A percentile compares a stretch with the other conserved stretches of the same genome.
phyloP scores from a whole-genome alignment of 768 basidiomycete genomes.

The Lactarius indigo region DNA sequence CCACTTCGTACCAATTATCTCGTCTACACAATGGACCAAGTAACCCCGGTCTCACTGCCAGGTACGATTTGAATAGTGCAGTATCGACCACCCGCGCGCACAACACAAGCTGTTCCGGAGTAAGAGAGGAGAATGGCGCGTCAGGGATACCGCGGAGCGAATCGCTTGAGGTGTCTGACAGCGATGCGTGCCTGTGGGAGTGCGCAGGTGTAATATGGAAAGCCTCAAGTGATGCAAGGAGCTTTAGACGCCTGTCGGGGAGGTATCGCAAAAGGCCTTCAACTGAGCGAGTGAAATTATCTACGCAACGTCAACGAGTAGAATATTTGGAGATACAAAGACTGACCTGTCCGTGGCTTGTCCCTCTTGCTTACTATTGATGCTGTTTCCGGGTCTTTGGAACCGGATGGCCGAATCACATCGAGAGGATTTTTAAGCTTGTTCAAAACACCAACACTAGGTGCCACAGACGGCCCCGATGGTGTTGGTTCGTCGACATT shows the following conservation, averaged over 20 bases:
- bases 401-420: slow-evolving; percentile 40
- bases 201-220: slow-evolving; percentile 67
- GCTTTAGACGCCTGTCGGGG: slow-evolving; percentile 84
- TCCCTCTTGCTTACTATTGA: slow-evolving; percentile 40
- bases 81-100: slow-evolving; percentile 95
- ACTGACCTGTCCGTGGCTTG: slow-evolving; percentile 30
- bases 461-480: slow-evolving; percentile 8
- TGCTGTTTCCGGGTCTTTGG: slow-evolving; percentile 62
- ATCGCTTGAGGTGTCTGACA: slow-evolving; percentile 68
- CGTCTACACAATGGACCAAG: slow-evolving; percentile 85
- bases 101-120: slow-evolving; percentile 79
- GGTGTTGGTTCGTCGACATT: slow-evolving; percentile 7
- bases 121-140: slow-evolving; percentile 63
- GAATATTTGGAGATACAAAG: background rate
- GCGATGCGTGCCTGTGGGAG: slow-evolving; percentile 60
- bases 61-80: slow-evolving; percentile 88
- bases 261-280: slow-evolving; percentile 87
- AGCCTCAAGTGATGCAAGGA: slow-evolving; percentile 68
- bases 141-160: slow-evolving; percentile 81
- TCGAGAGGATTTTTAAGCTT: slow-evolving; percentile 57
- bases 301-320: slow-evolving; percentile 34
- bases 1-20: slow-evolving; percentile 97
- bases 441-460: slow-evolving; percentile 43
- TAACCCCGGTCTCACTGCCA: slow-evolving; percentile 75
- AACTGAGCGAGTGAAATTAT: slow-evolving; percentile 66